Base-by-base conservation (phyloP, 2,329 filamentous ascomycete species). In the Ceratocystis albifundus region DNA sequence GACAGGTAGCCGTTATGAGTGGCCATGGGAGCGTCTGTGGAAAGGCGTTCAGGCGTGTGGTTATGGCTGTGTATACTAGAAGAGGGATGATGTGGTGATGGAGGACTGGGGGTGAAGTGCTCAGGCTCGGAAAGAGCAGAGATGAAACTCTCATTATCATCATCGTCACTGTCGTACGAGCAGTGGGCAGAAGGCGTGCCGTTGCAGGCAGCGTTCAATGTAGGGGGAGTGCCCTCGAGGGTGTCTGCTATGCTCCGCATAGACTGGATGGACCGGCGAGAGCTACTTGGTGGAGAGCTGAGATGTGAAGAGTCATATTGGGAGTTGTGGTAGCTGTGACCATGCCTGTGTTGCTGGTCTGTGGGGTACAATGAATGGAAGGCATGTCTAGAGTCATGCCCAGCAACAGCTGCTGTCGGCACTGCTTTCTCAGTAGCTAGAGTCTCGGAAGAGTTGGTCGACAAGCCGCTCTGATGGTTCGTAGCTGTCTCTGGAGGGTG, bases 121-220 rank as follows among this genome's bases (percentile, higher is more conserved):
- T 62, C 44, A 15, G 61, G 64, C 44, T 62, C 61, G 2, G 67
- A 68, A 10, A 64, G 59, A 3, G 64, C 64, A 0, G 67, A 66
- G 3, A 68, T 53, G 32, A 68, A 68, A 22, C 64, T 68, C 7
- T 25, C 32, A 17, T n/a, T 17, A 10, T 68, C 64, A 7, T 61
- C 48, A 36, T 68, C 67, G 28, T 67, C 55, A 57, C 32, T 59
- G 20, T 64, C 53, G n/a, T 30, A 46, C 1, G 32, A 12, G 59
- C 10, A 50, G 61, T 50, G 41, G 20, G 5, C 46, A 41, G 48
- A 48, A 2, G 20, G 8, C n/a, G 20, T 57, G 63, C 32, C 30
- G 30, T 45, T 28, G 48, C 22, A 20, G 45, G 7, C 62, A 17
- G 25, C 32, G 6, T 25, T 25, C 7, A n/a, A 36, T 32, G 55